Percentiles rank a stretch among this genome's conserved stretches.
phyloP scores from a whole-genome alignment of 2,329 filamentous ascomycete genomes.

The Colletotrichum sp. region DNA sequence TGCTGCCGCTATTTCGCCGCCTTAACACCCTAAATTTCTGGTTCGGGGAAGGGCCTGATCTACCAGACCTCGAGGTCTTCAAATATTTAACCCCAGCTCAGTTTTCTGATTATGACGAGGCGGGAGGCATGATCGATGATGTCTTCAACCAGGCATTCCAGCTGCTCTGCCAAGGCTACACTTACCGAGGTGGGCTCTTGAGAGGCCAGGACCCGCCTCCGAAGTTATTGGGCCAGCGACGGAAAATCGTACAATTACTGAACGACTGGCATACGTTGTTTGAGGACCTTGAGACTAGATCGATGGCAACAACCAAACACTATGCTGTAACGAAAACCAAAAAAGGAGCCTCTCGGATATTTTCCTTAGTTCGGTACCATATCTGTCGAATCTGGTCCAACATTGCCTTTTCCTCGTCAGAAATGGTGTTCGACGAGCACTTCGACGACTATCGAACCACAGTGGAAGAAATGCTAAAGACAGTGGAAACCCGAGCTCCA shows the following conservation, averaged over 20 bases:
- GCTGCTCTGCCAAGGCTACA: constrained; percentile 31
- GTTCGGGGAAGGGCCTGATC: not conserved
- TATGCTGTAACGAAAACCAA: not conserved
- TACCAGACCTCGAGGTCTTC: constrained; percentile 20
- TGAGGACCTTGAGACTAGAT: not conserved
- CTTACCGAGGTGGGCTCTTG: constrained; percentile 26
- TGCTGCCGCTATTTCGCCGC: constrained; percentile 3
- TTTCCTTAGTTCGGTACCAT: not conserved
- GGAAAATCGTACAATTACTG: not conserved
- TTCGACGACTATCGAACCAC: constrained; percentile 37
- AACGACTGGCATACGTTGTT: constrained; percentile 26
- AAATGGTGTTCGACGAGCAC: constrained; percentile 38
- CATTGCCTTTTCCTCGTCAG: constrained; percentile 17
- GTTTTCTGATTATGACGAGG: constrained; percentile 25
- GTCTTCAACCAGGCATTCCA: constrained; percentile 29
- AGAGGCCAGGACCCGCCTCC: not conserved
- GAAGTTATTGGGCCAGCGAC: constrained; percentile 14
- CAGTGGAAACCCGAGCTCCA: not conserved
- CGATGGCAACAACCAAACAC: not conserved
- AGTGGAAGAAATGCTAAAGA: constrained; percentile 31
- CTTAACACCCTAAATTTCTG: constrained; percentile 1
- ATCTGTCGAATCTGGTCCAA: not conserved
- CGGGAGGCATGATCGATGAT: constrained; percentile 33
- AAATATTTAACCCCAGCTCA: not conserved
- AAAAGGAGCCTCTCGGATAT: not conserved